Evolutionary conservation across 495 filamentous ascomycete species (phyloP).

Genomic region (Physcia stellaris): DNA sequence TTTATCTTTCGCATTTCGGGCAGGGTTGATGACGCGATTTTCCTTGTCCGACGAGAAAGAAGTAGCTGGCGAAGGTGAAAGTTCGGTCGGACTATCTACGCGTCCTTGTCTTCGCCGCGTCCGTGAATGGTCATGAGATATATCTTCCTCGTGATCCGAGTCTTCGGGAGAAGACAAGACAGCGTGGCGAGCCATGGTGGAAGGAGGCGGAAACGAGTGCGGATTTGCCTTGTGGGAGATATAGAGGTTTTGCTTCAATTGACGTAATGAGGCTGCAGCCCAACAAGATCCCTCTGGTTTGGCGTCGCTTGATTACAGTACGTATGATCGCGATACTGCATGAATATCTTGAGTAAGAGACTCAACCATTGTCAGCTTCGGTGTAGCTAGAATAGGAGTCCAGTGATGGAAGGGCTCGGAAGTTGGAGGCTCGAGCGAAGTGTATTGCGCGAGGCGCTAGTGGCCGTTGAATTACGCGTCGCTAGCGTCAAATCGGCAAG

Average conservation of each 20-base stretch:
- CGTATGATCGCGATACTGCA: too few relatives aligned
- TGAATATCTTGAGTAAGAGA: too few relatives aligned
- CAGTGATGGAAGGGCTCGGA: too few relatives aligned
- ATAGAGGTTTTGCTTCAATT: not conserved
- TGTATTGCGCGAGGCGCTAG: too few relatives aligned
- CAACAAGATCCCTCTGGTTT: too few relatives aligned
- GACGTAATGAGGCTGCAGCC: not conserved
- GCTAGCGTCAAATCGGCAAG: too few relatives aligned
- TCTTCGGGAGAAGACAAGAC: slow-evolving; percentile 10
- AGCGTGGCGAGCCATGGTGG: slow-evolving; percentile 13
- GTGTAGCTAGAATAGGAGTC: too few relatives aligned
- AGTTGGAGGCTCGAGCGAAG: too few relatives aligned
- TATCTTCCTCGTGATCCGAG: slow-evolving; percentile 12
- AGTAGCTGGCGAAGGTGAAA: slow-evolving; percentile 26
- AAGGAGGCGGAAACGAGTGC: too few relatives aligned
- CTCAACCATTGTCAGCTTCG: too few relatives aligned
- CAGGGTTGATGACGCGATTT: slow-evolving; percentile 22
- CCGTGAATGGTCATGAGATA: not conserved
- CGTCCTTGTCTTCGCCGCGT: slow-evolving; percentile 8
- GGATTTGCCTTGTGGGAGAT: too few relatives aligned
- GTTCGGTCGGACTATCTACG: slow-evolving; percentile 11
- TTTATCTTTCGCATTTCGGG: slow-evolving; percentile 9
- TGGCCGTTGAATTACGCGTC: too few relatives aligned
- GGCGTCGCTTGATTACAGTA: not conserved
- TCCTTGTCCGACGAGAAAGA: slow-evolving; percentile 45